Base-by-base conservation (phyloP, 371 early-diverging fungal species). In the Apophysomyces trapeziformis region DNA sequence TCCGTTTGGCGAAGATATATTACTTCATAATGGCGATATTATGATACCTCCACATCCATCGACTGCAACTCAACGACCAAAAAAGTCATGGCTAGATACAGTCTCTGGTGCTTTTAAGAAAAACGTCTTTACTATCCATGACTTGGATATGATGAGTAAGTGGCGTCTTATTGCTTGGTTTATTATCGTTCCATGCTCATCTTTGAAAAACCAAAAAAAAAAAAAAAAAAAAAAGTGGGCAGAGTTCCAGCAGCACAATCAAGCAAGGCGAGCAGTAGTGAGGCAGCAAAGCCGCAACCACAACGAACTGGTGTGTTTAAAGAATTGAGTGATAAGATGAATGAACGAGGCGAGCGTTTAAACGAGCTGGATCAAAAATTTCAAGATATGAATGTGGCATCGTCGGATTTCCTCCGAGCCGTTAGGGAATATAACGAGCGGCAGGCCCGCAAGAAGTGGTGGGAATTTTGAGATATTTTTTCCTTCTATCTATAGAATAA, bases 271-370 rank as follows among this genome's bases (percentile, higher is more conserved):
- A 21, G 37, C 7, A 32, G 21, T 26, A 26, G 0, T 14, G 54
- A 38, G 12, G 5, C 43, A 13, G 21, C 43, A 1, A 45, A 18
- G 1, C 38, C 50, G 11, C 11, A 46, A 13, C 64, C 16, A 35
- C 36, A 41, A 69, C 69, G 68, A 14, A 70, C 75, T 14, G 79
- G 80, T 14, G 74, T 75, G 0, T 81, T 87, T 70, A 65, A 78
- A 47, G 79, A 87, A 37, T 73, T 85, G 1, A 67, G 81, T 0
- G 67, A 83, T 18, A 75, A 76, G 35, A 71, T 87, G 74, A 84
- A 85, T 63, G 87, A 87, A 54, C 79, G 87, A 60, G 87, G 87
- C 21, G 80, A 87, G 44, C 63, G 69, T n/a, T 57, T 87, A 36
- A 72, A 76, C 16, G 59, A 83, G 37, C 56, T 87, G 44, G 77